Conservation (phyloP, 2,329 filamentous ascomycete species). For the Gnomoniopsis smithogilvyi region DNA sequence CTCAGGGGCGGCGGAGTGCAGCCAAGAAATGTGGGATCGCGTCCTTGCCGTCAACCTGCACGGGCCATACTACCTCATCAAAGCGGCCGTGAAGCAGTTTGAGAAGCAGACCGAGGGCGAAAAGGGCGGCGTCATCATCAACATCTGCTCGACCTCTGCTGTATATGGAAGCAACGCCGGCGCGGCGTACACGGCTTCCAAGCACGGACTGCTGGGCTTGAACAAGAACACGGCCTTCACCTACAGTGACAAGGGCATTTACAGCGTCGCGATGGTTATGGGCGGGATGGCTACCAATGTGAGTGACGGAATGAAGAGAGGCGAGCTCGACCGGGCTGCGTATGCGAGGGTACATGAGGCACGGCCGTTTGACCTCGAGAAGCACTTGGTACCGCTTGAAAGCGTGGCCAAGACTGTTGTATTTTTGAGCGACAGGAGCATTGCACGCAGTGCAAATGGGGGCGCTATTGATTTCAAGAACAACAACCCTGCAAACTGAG, state of each 20-base stretch:
- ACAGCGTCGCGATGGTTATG: slow-evolving; percentile 46
- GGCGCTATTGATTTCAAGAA: slow-evolving; percentile 30
- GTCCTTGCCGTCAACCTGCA: slow-evolving; percentile 40
- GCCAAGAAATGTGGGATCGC: slow-evolving; percentile 36
- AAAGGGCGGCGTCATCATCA: slow-evolving; percentile 38
- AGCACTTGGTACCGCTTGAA: slow-evolving; percentile 28
- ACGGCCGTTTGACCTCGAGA: slow-evolving; percentile 27
- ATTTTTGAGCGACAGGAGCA: slow-evolving; percentile 32
- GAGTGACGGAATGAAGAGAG: slow-evolving; percentile 35
- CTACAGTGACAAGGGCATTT: slow-evolving; percentile 53
- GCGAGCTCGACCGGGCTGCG: slow-evolving; percentile 30
- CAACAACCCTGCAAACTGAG: slow-evolving; percentile 33
- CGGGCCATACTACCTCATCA: slow-evolving; percentile 41
- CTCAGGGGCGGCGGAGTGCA: slow-evolving; percentile 34
- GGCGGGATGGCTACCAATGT: slow-evolving; percentile 58
- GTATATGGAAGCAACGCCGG: slow-evolving; percentile 36
- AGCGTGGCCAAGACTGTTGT: slow-evolving; percentile 37
- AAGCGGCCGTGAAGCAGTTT: slow-evolving; percentile 36
- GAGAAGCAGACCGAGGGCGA: slow-evolving; percentile 23
- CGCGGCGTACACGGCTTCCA: slow-evolving; percentile 42
- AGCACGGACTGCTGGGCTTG: slow-evolving; percentile 37
- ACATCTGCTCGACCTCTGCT: slow-evolving; percentile 35
- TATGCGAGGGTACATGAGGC: slow-evolving; percentile 26
- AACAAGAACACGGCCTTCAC: slow-evolving; percentile 56
- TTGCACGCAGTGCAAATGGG: slow-evolving; percentile 31